Base-by-base conservation (phyloP, 1,284 basidiomycete genomes). In the Tylopilus sp. region DNA sequence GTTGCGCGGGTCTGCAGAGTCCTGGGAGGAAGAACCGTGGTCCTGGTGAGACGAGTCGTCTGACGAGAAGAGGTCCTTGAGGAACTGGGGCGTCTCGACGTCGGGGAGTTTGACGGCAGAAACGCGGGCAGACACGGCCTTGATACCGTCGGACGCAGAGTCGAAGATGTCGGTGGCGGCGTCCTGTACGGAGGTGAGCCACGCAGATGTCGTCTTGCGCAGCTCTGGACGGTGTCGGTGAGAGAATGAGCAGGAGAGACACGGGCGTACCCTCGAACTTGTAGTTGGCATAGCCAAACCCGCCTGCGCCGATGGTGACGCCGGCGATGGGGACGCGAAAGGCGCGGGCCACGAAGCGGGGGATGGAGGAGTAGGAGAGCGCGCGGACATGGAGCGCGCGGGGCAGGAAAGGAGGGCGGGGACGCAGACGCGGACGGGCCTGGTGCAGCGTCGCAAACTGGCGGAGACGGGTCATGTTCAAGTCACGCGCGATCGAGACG, bases 281-380 rank as follows among this genome's bases (percentile, higher is more conserved):
- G 83, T 96, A 97, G 77, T 96, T 96, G 22, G 95, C 95, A 79
- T 97, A 97, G 9, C 93, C 94, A 63, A 96, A 82, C 0, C 94
- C 92, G n/a, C 96, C 95, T 2, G 92, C 95, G 16, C 95, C 95
- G 29, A 95, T 88, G 1, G 94, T 94, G 29, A 90, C 92, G 18
- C 92, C 94, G 39, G 94, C 95, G 67, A 95, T 86, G 41, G 95
- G 95, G 3, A 97, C 89, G 60, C 92, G 85, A 75, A 97, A 95
- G 0, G 95, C 95, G 53, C 94, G 85, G 0, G 91, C 89, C 56
- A 96, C 87, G 70, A 96, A 93, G 67, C 89, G 84, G 18, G 95
- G 95, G 61, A 96, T 91, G 15, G 94, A 91, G 12, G 90, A 86
- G 77, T 96, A 96, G 15, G 94, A 95, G 24, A 96, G 84, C 6